Percentiles rank a stretch among this genome's conserved stretches.
phyloP scores from a whole-genome alignment of 306 rosid species.

The Ceratonia siliqua region DNA sequence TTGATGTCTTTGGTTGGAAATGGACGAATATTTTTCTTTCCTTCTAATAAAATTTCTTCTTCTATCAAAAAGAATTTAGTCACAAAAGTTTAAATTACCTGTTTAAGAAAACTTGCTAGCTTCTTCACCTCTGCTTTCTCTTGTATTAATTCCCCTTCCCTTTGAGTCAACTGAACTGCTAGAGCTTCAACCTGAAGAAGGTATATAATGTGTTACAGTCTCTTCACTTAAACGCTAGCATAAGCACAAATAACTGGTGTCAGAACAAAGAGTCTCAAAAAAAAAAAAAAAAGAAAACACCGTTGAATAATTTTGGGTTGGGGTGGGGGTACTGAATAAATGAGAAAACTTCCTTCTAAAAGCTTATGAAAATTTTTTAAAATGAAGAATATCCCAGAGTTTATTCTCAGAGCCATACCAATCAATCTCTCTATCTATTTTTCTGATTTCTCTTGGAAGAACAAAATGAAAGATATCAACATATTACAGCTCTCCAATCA shows the following conservation, averaged over 20 bases:
- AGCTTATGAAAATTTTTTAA: background rate
- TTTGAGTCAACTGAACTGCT: slow-evolving; percentile 85
- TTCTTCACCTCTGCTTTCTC: slow-evolving; percentile 96
- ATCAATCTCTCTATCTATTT: background rate
- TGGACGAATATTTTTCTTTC: background rate
- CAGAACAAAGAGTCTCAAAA: background rate
- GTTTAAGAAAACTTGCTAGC: slow-evolving; percentile 94
- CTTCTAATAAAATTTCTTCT: slow-evolving; percentile 2
- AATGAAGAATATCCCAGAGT: background rate
- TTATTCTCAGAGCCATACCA: slow-evolving; percentile 12
- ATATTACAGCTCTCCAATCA: background rate
- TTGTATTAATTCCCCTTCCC: slow-evolving; percentile 71
- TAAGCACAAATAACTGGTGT: background rate
- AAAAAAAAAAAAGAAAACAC: too few species aligned
- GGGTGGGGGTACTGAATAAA: background rate
- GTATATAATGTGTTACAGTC: background rate
- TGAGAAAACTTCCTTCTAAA: background rate
- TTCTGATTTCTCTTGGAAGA: background rate
- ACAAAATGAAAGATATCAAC: background rate
- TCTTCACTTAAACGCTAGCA: slow-evolving; percentile 19
- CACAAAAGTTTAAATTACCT: slow-evolving; percentile 52
- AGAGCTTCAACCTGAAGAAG: slow-evolving; percentile 68
- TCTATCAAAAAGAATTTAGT: background rate
- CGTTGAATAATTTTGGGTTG: background rate
- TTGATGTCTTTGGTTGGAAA: background rate